A percentile compares a stretch with the other conserved stretches of the same genome.
Conservation (phyloP, 495 filamentous ascomycete species). For the Geopyxis carbonaria region DNA sequence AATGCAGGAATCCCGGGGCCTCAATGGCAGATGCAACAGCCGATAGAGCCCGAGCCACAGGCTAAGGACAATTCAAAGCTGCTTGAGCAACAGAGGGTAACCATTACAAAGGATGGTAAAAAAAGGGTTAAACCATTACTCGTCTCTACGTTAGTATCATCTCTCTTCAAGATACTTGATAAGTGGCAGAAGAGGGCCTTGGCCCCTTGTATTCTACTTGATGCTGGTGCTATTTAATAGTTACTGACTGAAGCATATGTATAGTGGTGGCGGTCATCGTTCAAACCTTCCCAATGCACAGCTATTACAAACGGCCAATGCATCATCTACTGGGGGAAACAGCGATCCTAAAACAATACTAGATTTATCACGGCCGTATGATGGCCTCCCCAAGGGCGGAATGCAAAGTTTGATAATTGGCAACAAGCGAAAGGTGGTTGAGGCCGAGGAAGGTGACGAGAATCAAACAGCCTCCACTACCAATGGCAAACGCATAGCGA, state of each 20-base stretch:
- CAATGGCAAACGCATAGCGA: conserved; percentile 37
- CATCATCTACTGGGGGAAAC: conserved; percentile 36
- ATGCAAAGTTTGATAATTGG: conserved; percentile 70
- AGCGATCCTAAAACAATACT: conserved; percentile 73
- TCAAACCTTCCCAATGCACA: conserved; percentile 25
- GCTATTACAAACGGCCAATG: conserved; percentile 33
- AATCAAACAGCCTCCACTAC: conserved; percentile 43
- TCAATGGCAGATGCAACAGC: conserved; percentile 31
- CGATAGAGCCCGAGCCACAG: conserved; percentile 20
- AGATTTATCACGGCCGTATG: conserved; percentile 85
- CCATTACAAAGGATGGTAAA: conserved; percentile 90
- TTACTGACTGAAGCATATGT: too few relatives aligned
- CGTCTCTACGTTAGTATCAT: conserved; percentile 54
- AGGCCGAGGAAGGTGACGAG: conserved; percentile 50
- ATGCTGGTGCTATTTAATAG: conserved; percentile 1
- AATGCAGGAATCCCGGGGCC: conserved; percentile 22
- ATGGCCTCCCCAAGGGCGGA: conserved; percentile 82
- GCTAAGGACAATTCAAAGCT: conserved; percentile 33
- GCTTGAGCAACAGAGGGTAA: conserved; percentile 59
- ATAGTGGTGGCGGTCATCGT: conserved; percentile 21
- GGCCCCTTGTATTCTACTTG: too few relatives aligned
- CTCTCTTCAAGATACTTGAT: not conserved
- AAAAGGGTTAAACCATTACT: conserved; percentile 86
- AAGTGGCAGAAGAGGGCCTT: not conserved
- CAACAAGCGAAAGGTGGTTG: conserved; percentile 72